These are phyloP conservation scores for Raphanus raphanistrum DNA, from an alignment of 345 rosid species.

Conservation along the genomic window DNA sequence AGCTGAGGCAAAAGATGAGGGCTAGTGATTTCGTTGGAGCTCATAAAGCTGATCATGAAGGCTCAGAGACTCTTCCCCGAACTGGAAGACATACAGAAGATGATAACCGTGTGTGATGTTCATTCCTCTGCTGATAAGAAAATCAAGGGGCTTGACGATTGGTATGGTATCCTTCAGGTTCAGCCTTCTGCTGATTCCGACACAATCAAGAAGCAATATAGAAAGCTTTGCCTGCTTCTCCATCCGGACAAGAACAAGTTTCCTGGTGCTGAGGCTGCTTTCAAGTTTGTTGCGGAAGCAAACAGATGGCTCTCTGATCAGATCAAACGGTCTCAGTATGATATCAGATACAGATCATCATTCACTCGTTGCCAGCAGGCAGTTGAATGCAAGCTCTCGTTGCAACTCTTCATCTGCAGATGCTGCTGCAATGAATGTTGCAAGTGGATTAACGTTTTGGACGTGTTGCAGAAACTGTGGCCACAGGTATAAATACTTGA, in stretches of 20 bases:
- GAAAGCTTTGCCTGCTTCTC: slow-evolving; percentile 72
- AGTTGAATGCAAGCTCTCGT: slow-evolving; percentile 44
- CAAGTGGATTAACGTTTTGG: slow-evolving; percentile 51
- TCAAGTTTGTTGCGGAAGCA: slow-evolving; percentile 90
- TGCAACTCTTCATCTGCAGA: slow-evolving; percentile 33
- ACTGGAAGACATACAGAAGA: slow-evolving; percentile 56
- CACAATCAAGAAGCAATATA: slow-evolving; percentile 76
- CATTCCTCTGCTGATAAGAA: slow-evolving; percentile 62
- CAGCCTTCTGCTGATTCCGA: slow-evolving; percentile 58
- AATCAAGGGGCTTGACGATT: slow-evolving; percentile 59
- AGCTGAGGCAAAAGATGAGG: slow-evolving; percentile 66
- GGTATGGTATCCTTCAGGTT: slow-evolving; percentile 84
- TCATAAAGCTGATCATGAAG: slow-evolving; percentile 46
- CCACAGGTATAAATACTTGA: slow-evolving; percentile 47
- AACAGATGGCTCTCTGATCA: slow-evolving; percentile 60
- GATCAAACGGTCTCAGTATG: slow-evolving; percentile 52
- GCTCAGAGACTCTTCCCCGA: slow-evolving; percentile 68
- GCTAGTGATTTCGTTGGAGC: slow-evolving; percentile 64
- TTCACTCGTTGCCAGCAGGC: slow-evolving; percentile 27
- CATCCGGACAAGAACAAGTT: slow-evolving; percentile 94
- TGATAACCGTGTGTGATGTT: slow-evolving; percentile 74
- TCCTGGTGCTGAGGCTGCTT: slow-evolving; percentile 90
- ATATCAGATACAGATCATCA: slow-evolving; percentile 50
- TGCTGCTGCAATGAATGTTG: slow-evolving; percentile 43
- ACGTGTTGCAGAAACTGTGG: slow-evolving; percentile 62